These are phyloP conservation scores for Mycosphaerelloides madeirae DNA, from an alignment of 2,329 filamentous ascomycete genomes.

Conservation along the genomic window DNA sequence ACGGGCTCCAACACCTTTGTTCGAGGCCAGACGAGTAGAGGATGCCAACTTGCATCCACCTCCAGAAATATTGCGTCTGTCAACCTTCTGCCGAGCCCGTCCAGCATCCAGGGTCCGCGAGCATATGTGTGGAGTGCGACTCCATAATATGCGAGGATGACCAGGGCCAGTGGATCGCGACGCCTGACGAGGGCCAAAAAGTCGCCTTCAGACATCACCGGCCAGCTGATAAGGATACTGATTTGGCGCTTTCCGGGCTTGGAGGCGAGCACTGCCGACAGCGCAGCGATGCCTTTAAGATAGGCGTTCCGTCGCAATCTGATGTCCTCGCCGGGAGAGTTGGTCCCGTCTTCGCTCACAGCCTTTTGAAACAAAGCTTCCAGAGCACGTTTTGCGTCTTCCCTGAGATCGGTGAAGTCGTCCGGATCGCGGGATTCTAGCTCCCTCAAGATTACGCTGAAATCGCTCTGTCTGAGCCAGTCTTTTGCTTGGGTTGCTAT, in stretches of 20 bases:
- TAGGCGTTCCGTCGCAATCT: conserved; percentile 10
- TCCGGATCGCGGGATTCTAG: conserved; percentile 3
- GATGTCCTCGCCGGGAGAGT: conserved; percentile 4
- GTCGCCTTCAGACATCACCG: conserved; percentile 13
- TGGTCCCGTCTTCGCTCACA: neutral
- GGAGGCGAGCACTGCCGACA: conserved; percentile 14
- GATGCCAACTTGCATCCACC: conserved; percentile 7
- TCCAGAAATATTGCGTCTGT: conserved; percentile 8
- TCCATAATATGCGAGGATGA: conserved; percentile 18
- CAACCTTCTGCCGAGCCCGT: conserved; percentile 7
- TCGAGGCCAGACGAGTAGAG: conserved; percentile 7
- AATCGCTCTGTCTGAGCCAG: conserved; percentile 10
- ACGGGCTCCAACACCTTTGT: conserved; percentile 2
- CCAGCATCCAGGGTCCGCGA: conserved; percentile 4
- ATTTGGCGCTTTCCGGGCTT: conserved; percentile 10
- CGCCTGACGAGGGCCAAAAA: conserved; percentile 16
- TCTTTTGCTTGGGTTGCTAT: conserved; percentile 13
- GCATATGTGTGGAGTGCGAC: conserved; percentile 14
- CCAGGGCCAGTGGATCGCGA: conserved; percentile 19
- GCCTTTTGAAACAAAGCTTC: conserved; percentile 11
- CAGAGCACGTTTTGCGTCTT: conserved; percentile 11
- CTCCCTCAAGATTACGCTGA: conserved; percentile 9
- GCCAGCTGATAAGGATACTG: conserved; percentile 13
- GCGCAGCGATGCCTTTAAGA: conserved; percentile 13
- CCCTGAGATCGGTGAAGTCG: conserved; percentile 11